Conservation (phyloP, 2,329 filamentous ascomycete species). For the Catunica adiposa region DNA sequence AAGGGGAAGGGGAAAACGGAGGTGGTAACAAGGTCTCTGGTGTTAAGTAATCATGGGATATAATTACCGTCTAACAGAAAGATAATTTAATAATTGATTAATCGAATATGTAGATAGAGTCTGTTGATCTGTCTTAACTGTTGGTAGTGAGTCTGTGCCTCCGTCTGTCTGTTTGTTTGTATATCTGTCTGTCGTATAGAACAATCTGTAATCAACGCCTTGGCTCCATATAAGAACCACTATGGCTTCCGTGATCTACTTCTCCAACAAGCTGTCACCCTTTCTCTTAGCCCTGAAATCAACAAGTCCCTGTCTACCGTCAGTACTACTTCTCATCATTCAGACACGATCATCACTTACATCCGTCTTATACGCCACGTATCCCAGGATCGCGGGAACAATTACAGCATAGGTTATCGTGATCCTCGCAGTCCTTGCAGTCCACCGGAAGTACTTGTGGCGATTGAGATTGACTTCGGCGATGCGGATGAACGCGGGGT, state of each 20-base stretch:
- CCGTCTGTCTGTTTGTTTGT: constrained; percentile 2
- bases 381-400: constrained; percentile 54
- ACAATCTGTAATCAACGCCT: neutral
- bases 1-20: constrained; percentile 11
- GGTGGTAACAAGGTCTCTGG: constrained; percentile 18
- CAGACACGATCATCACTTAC: constrained; percentile 36
- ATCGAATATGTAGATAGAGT: constrained; percentile 25
- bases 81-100: constrained; percentile 18
- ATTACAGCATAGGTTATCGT: constrained; percentile 60
- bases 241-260: constrained; percentile 27
- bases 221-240: neutral
- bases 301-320: constrained; percentile 56
- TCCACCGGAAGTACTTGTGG: constrained; percentile 94
- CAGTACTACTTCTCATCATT: neutral
- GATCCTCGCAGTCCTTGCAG: constrained; percentile 61
- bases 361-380: constrained; percentile 64
- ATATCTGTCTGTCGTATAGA: neutral
- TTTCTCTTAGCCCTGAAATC: constrained; percentile 74
- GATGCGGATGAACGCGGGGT: constrained; percentile 14
- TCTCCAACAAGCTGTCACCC: constrained; percentile 72
- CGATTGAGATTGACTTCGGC: constrained; percentile 60
- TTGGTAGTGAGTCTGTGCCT: constrained; percentile 5
- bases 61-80: too few relatives aligned
- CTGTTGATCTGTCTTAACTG: neutral
- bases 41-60: neutral